Evolutionary conservation across 2,329 filamentous ascomycete species (phyloP).

Genomic region (Microcyclospora pomicola): DNA sequence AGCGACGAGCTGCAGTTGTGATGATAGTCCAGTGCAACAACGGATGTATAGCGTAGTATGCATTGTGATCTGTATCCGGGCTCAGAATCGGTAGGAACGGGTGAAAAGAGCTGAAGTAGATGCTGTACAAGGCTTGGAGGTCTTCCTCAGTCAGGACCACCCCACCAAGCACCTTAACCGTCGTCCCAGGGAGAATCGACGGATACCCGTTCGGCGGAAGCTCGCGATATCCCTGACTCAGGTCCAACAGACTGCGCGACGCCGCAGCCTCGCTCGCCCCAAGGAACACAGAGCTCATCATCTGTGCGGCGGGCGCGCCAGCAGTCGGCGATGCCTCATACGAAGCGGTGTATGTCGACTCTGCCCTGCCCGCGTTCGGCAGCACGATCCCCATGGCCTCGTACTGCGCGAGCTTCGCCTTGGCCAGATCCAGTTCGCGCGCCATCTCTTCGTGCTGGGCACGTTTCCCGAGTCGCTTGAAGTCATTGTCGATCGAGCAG

Average conservation of each 20-base stretch:
- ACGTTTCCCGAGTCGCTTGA: conserved; percentile 71
- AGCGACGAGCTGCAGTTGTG: conserved; percentile 60
- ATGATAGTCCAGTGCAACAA: conserved; percentile 79
- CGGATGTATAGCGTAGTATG: conserved; percentile 63
- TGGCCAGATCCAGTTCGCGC: conserved; percentile 53
- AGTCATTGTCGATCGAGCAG: conserved; percentile 79
- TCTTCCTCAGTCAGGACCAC: conserved; percentile 30
- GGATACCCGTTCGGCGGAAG: conserved; percentile 28
- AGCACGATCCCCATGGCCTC: conserved; percentile 18
- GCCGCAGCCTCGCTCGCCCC: conserved; percentile 26
- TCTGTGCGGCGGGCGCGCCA: conserved; percentile 15
- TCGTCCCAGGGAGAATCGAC: conserved; percentile 42
- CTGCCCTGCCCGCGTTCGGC: conserved; percentile 5
- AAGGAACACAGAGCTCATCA: conserved; percentile 15
- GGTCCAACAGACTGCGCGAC: conserved; percentile 23
- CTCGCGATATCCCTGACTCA: conserved; percentile 25
- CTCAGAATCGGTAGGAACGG: conserved; percentile 66
- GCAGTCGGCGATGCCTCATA: conserved; percentile 12
- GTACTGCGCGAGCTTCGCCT: conserved; percentile 25
- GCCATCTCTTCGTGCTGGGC: conserved; percentile 79
- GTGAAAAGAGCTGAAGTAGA: conserved; percentile 65
- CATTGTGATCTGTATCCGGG: conserved; percentile 32
- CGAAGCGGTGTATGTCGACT: conserved; percentile 10
- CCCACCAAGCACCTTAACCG: conserved; percentile 43
- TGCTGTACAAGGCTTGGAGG: conserved; percentile 47